These are phyloP conservation scores for Physcia stellaris DNA, from an alignment of 495 filamentous ascomycete genomes.

Conservation along the genomic window DNA sequence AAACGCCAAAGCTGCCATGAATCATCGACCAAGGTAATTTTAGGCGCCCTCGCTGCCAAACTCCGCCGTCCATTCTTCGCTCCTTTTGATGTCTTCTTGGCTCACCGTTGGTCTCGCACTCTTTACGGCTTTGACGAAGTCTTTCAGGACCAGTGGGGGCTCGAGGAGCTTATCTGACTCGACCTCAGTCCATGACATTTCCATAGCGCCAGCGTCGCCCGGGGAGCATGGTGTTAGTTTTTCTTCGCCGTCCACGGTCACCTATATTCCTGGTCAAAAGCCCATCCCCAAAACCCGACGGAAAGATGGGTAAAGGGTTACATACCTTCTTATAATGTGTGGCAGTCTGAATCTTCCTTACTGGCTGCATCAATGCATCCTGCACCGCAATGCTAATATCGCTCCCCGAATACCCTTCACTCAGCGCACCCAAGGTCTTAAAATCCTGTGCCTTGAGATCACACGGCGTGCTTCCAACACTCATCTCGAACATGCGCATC, in stretches of 20 bases:
- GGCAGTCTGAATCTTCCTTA: slow-evolving; percentile 92
- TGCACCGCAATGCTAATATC: slow-evolving; percentile 96
- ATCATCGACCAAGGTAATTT: no score
- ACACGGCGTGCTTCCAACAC: slow-evolving; percentile 81
- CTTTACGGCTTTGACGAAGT: slow-evolving; percentile 89
- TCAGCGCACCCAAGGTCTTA: slow-evolving; percentile 59
- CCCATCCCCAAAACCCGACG: background rate
- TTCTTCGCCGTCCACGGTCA: slow-evolving; percentile 53
- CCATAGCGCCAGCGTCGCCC: slow-evolving; percentile 67
- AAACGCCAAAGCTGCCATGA: no score
- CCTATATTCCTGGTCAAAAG: no score
- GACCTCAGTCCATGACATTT: slow-evolving; percentile 88
- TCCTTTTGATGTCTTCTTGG: slow-evolving; percentile 63
- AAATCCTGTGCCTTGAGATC: slow-evolving; percentile 69
- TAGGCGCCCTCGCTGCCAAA: slow-evolving; percentile 86
- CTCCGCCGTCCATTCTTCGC: slow-evolving; percentile 88
- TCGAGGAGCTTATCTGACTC: slow-evolving; percentile 73
- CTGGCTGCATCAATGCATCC: slow-evolving; percentile 94
- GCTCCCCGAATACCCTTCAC: slow-evolving; percentile 87
- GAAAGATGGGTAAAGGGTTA: background rate
- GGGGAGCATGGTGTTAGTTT: slow-evolving; percentile 90
- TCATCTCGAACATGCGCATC: slow-evolving; percentile 94
- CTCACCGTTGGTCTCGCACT: slow-evolving; percentile 81
- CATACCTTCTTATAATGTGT: slow-evolving; percentile 94
- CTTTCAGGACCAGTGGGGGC: slow-evolving; percentile 73